Conservation (phyloP, 176 grass and related monocot genomes). For the Hordeum marinum region DNA sequence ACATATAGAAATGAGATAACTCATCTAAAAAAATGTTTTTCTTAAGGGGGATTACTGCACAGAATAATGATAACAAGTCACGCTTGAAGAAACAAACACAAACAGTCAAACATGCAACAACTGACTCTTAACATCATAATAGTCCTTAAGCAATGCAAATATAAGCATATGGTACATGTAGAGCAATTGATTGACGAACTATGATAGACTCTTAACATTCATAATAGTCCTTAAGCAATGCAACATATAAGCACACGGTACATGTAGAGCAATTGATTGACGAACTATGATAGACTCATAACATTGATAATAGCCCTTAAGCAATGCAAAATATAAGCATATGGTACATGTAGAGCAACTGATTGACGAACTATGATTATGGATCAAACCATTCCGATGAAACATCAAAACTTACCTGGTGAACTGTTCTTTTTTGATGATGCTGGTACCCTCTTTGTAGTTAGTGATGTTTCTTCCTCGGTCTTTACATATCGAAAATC, state of each 20-base stretch:
- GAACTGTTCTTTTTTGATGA: constrained; percentile 22
- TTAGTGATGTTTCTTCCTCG: neutral
- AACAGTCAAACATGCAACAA: constrained; percentile 2
- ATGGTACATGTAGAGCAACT: neutral
- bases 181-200: neutral
- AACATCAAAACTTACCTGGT: constrained; percentile 3
- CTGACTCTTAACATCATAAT: neutral
- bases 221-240: neutral
- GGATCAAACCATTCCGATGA: neutral
- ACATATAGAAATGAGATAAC: too few species aligned
- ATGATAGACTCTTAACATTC: neutral
- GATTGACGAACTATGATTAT: neutral
- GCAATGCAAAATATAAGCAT: neutral
- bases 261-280: neutral
- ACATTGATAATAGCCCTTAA: neutral
- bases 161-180: neutral
- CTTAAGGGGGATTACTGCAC: neutral
- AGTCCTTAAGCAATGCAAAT: neutral
- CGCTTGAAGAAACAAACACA: constrained; percentile 3
- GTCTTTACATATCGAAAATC: constrained; percentile 70
- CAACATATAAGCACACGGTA: neutral
- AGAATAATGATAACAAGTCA: neutral
- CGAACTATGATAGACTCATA: neutral
- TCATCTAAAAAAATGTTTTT: too few species aligned
- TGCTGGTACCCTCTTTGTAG: constrained; percentile 23